A percentile compares a stretch with the other conserved stretches of the same genome.
Conservation (phyloP, 1,139 yeast species). For the Hyphopichia buzzinii region DNA sequence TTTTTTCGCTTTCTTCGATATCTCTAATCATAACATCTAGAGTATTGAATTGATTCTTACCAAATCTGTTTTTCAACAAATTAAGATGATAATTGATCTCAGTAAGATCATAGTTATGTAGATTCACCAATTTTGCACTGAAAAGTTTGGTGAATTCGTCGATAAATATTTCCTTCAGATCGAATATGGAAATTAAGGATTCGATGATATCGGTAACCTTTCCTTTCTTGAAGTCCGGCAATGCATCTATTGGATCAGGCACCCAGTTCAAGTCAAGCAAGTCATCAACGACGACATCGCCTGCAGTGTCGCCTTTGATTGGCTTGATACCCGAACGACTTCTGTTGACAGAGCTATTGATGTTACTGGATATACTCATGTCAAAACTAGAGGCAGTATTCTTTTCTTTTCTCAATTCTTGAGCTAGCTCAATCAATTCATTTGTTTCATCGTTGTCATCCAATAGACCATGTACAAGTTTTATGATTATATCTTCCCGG, state of each 20-base stretch:
- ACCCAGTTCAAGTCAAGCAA: conserved; percentile 60
- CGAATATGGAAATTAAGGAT: conserved; percentile 72
- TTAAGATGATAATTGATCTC: conserved; percentile 44
- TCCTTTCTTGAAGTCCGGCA: conserved; percentile 77
- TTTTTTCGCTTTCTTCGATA: conserved; percentile 49
- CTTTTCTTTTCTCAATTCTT: conserved; percentile 41
- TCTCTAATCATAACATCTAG: conserved; percentile 88
- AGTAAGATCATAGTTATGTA: conserved; percentile 44
- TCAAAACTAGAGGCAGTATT: conserved; percentile 14
- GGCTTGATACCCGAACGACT: background rate
- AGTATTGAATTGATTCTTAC: conserved; percentile 60
- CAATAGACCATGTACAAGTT: conserved; percentile 70
- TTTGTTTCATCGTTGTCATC: conserved; percentile 45
- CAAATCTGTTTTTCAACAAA: conserved; percentile 63
- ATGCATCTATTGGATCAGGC: conserved; percentile 93
- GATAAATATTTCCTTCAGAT: conserved; percentile 71
- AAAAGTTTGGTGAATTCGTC: conserved; percentile 68
- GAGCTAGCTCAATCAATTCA: conserved; percentile 49
- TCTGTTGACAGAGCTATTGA: background rate
- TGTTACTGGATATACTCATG: background rate
- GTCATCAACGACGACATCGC: conserved; percentile 27
- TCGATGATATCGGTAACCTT: conserved; percentile 67
- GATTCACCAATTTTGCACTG: conserved; percentile 56
- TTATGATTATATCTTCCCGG: conserved; percentile 69
- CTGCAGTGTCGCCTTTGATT: background rate